A percentile compares a stretch with the other conserved stretches of the same genome.
Evolutionary conservation across 139 green algal genomes (phyloP).

Genomic region (Chlorella vulgaris): DNA sequence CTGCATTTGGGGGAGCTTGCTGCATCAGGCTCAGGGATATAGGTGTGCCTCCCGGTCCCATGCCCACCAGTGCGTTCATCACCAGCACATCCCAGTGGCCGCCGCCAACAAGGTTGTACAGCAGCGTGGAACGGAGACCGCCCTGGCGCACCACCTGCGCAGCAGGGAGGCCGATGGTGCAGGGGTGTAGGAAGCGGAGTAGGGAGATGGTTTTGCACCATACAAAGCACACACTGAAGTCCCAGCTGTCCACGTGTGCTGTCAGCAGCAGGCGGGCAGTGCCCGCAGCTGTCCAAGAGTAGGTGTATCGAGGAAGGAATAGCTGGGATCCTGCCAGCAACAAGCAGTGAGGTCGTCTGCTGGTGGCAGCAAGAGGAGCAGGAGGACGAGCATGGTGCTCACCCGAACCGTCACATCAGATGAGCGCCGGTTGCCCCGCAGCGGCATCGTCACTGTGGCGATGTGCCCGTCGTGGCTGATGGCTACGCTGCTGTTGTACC

Average conservation of each 20-base stretch:
- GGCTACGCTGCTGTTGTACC: slow-evolving; percentile 33
- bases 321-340: background rate
- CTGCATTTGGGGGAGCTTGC: background rate
- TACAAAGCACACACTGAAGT: too few relatives aligned
- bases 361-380: too few relatives aligned
- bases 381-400: too few relatives aligned
- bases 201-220: background rate
- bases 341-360: background rate
- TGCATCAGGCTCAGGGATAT: slow-evolving; percentile 25
- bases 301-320: too few relatives aligned
- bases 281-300: too few relatives aligned
- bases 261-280: too few relatives aligned
- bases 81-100: slow-evolving; percentile 29
- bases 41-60: slow-evolving; percentile 9
- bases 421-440: slow-evolving; percentile 14
- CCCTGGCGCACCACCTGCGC: slow-evolving; percentile 20
- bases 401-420: slow-evolving; percentile 36
- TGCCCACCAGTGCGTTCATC: slow-evolving; percentile 26
- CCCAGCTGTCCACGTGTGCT: too few relatives aligned
- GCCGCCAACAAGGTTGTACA: slow-evolving; percentile 27
- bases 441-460: slow-evolving; percentile 29
- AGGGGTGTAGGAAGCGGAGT: background rate
- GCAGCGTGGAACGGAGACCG: slow-evolving; percentile 27
- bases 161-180: background rate
- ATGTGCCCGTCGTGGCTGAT: slow-evolving; percentile 31